Base-by-base conservation (phyloP, 23 red algal species). In the Agarophyton chilense region DNA sequence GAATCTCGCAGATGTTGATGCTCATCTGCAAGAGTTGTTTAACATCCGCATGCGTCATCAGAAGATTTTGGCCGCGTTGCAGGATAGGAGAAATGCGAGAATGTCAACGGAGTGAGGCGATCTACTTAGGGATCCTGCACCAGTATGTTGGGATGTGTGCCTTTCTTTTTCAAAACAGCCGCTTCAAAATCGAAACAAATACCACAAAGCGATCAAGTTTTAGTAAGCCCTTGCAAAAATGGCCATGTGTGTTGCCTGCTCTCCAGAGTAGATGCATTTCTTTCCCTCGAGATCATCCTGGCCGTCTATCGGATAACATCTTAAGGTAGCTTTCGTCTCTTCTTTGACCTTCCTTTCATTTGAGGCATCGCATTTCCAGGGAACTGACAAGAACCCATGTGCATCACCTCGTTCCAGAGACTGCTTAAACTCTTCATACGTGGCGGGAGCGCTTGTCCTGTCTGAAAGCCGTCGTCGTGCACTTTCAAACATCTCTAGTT, bases 241-340 rank as follows among this genome's bases (percentile, higher is more conserved):
- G 18, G 96, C 96, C 89, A 98, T 98, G 46, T 98, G 96, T 12
- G 96, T 98, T 40, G 96, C 96, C n/a, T 88, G 92, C 36, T 94
- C 92, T 3, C 93, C 93, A n/a, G 84, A 92, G 52, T 95, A 98
- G 61, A 98, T 94, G 74, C 96, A 98, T 52, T 21, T 57, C 53
- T 75, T 91, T 28, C 92, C 94, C 24, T 35, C 47, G 46, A 54
- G 74, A 7, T 90, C 84, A n/a, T 91, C 52, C 55, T 98, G 96
- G 1, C 49, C 32, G n/a, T 89, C 88, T 31, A 81, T 41, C 18
- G 96, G 96, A 82, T 95, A 98, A 81, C 96, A 98, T 63, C 96
- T 71, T 19, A 98, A 87, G 11, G 96, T 98, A 39, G 93, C 93
- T 64, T 98, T 98, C 10, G 84, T 88, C 52, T 95, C 96, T 29